phyloP scores from a whole-genome alignment of 129 eudicot genomes.

The Ambrosia artemisiifolia region DNA sequence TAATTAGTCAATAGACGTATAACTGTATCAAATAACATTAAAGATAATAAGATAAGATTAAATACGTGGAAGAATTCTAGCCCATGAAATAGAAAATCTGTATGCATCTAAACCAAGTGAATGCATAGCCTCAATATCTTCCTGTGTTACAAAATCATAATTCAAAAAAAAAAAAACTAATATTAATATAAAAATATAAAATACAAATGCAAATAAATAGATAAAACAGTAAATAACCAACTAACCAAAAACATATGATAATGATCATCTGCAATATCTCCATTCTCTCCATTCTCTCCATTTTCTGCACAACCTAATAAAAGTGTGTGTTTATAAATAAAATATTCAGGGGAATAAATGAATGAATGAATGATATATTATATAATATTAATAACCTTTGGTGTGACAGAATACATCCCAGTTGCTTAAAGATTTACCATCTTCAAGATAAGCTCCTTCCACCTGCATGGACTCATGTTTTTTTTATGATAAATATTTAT shows the following conservation, averaged over 20 bases:
- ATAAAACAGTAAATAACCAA: constrained; percentile 33
- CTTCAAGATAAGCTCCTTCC: constrained; percentile 85
- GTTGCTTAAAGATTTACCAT: constrained; percentile 65
- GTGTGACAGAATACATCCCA: constrained; percentile 66
- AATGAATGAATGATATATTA: background rate
- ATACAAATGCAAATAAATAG: no score
- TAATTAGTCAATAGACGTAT: background rate
- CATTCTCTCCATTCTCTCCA: constrained; percentile 60
- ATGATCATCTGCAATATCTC: constrained; percentile 74
- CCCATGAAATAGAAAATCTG: constrained; percentile 81
- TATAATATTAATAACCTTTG: constrained; percentile 24
- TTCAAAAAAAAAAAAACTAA: background rate
- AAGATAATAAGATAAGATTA: background rate
- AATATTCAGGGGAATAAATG: background rate
- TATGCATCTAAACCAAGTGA: constrained; percentile 71
- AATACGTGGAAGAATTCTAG: constrained; percentile 66
- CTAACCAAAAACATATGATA: constrained; percentile 73
- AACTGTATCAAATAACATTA: background rate
- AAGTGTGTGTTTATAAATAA: no score
- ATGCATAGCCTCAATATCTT: constrained; percentile 64
- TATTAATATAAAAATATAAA: background rate
- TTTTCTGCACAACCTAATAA: constrained; percentile 24
- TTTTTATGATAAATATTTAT: background rate
- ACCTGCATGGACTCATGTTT: constrained; percentile 38
- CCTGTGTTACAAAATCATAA: constrained; percentile 34